These are phyloP conservation scores for Termitomyces sp. DNA, from an alignment of 768 basidiomycete species.

Conservation along the genomic window DNA sequence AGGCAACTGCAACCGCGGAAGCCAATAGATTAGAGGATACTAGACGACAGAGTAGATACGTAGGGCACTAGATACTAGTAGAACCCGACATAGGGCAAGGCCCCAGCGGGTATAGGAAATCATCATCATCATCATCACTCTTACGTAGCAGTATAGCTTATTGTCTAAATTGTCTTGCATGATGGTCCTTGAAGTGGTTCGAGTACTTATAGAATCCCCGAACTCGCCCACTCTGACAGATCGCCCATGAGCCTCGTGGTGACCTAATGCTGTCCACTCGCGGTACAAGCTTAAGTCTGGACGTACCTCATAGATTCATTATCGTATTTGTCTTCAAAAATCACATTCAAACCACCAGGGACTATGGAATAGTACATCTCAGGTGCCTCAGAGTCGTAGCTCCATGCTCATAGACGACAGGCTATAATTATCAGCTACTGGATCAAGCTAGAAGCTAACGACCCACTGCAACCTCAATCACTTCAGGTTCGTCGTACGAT, in stretches of 20 bases:
- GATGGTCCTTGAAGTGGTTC: slow-evolving; percentile 27
- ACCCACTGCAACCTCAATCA: slow-evolving; percentile 16
- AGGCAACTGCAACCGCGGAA: no score
- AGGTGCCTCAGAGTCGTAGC: slow-evolving; percentile 20
- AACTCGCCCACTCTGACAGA: slow-evolving; percentile 51
- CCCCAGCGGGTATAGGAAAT: no score
- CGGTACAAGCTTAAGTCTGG: background rate
- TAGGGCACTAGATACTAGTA: no score
- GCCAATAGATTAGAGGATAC: no score
- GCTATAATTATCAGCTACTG: slow-evolving; percentile 1
- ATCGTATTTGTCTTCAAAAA: slow-evolving; percentile 65
- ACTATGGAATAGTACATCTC: slow-evolving; percentile 55
- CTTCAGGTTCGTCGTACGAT: slow-evolving; percentile 11
- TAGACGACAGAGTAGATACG: no score
- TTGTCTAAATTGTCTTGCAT: slow-evolving; percentile 58
- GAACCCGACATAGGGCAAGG: no score
- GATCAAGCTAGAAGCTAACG: background rate
- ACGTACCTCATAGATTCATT: slow-evolving; percentile 61
- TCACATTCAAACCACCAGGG: slow-evolving; percentile 59
- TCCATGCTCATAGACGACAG: slow-evolving; percentile 22
- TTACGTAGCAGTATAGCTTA: slow-evolving; percentile 52
- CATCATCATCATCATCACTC: no score
- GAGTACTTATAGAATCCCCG: slow-evolving; percentile 15
- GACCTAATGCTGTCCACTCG: background rate
- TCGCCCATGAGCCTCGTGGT: background rate